These are phyloP conservation scores for Aspergillus chevalieri DNA, from an alignment of 2,329 filamentous ascomycete species.

Conservation along the genomic window DNA sequence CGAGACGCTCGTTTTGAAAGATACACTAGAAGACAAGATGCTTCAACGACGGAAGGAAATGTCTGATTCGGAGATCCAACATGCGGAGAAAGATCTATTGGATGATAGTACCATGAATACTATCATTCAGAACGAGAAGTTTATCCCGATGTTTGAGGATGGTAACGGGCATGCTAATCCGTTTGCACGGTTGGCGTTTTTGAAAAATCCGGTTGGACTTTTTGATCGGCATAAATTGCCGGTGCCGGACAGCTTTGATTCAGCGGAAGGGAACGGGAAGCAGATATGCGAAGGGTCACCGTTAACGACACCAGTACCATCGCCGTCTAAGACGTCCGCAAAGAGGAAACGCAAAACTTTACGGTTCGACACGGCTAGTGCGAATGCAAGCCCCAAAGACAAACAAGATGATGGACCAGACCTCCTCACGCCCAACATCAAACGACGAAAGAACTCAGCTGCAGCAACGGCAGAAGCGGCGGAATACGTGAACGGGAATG, in stretches of 20 bases:
- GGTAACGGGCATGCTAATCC: slow-evolving; percentile 6
- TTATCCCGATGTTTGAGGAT: slow-evolving; percentile 39
- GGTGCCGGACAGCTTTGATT: slow-evolving; percentile 25
- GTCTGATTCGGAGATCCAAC: slow-evolving; percentile 56
- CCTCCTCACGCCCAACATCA: slow-evolving; percentile 7
- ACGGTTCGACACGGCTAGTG: not conserved
- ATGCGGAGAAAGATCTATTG: slow-evolving; percentile 51
- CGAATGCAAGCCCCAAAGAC: not conserved
- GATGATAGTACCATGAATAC: slow-evolving; percentile 54
- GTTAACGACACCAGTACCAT: not conserved
- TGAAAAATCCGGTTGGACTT: slow-evolving; percentile 26
- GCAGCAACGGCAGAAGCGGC: not conserved
- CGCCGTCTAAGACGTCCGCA: not conserved
- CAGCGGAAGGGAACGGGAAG: not conserved
- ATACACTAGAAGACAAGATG: slow-evolving; percentile 81
- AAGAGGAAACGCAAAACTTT: slow-evolving; percentile 10
- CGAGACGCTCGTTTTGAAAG: slow-evolving; percentile 74
- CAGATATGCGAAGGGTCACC: not conserved
- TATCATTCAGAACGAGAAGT: slow-evolving; percentile 53
- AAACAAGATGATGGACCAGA: slow-evolving; percentile 6
- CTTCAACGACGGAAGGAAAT: slow-evolving; percentile 66
- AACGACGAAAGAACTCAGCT: slow-evolving; percentile 8
- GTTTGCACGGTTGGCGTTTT: slow-evolving; percentile 18
- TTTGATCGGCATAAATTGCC: slow-evolving; percentile 35
- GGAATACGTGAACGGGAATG: slow-evolving; percentile 12